phyloP scores from a whole-genome alignment of 2,329 filamentous ascomycete genomes.

The Colletotrichum phormii region DNA sequence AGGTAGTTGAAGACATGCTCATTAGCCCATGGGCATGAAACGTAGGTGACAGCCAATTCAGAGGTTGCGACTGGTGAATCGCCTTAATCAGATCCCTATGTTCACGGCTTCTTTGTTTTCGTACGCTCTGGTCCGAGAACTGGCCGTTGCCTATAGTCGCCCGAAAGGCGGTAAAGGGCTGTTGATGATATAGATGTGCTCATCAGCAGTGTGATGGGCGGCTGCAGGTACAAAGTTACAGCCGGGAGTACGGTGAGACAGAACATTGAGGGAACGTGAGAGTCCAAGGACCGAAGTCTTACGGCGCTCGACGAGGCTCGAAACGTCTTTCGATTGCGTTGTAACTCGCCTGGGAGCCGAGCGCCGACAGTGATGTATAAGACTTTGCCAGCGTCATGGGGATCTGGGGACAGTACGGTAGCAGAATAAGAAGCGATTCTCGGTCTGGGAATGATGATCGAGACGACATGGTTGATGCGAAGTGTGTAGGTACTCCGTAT shows the following conservation, averaged over 20 bases:
- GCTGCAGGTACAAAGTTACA: constrained; percentile 33
- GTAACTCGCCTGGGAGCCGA: constrained; percentile 2
- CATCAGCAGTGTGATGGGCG: neutral
- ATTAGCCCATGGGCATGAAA: neutral
- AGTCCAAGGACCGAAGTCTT: neutral
- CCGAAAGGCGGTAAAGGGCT: constrained; percentile 18
- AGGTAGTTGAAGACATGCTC: neutral
- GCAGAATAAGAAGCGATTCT: neutral
- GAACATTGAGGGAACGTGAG: neutral
- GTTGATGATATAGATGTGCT: constrained; percentile 1
- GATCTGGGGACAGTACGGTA: neutral
- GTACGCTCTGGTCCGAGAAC: neutral
- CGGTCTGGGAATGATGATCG: neutral
- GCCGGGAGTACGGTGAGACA: constrained; percentile 13
- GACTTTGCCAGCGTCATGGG: neutral
- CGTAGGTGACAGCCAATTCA: neutral
- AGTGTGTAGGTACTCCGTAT: neutral
- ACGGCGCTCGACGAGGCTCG: constrained; percentile 12
- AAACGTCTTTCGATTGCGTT: constrained; percentile 11
- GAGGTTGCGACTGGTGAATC: neutral
- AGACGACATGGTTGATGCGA: neutral
- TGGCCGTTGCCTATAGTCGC: constrained; percentile 3
- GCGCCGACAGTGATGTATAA: neutral
- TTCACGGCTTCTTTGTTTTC: neutral
- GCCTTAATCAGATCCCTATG: neutral